A percentile compares a stretch with the other conserved stretches of the same genome.
These are phyloP conservation scores for Verticillium alfalfae DNA, from an alignment of 2,329 filamentous ascomycete genomes.

Conservation along the genomic window DNA sequence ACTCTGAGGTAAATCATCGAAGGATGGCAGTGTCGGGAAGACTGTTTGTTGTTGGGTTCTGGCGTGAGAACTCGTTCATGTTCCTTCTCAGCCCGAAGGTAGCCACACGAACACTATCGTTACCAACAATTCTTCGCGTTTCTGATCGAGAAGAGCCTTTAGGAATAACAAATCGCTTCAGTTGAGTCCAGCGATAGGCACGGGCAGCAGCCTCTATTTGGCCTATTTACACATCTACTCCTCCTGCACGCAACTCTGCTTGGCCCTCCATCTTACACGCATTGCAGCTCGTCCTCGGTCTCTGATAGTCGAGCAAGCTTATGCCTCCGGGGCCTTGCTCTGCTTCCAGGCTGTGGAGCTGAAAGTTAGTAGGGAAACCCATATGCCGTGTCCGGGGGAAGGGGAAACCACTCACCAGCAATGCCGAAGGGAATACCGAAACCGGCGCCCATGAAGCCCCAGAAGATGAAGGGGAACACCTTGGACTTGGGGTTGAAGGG, in stretches of 20 bases:
- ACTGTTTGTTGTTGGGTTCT: too few relatives aligned
- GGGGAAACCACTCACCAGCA: slow-evolving; percentile 43
- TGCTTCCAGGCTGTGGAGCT: slow-evolving; percentile 39
- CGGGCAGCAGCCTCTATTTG: slow-evolving; percentile 1
- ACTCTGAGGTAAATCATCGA: too few relatives aligned
- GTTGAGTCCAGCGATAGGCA: neutral
- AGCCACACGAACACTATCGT: too few relatives aligned
- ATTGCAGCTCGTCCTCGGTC: neutral
- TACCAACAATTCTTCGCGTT: too few relatives aligned
- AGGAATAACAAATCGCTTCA: slow-evolving; percentile 1
- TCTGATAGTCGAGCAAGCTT: slow-evolving; percentile 12
- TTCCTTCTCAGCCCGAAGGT: too few relatives aligned
- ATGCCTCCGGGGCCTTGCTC: slow-evolving; percentile 30
- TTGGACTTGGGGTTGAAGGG: slow-evolving; percentile 94
- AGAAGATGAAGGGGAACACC: slow-evolving; percentile 80
- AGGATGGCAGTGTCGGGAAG: too few relatives aligned
- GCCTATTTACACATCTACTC: neutral
- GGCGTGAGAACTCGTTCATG: too few relatives aligned
- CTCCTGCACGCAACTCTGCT: neutral
- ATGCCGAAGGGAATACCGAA: slow-evolving; percentile 61
- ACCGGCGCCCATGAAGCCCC: slow-evolving; percentile 57
- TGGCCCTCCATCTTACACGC: neutral
- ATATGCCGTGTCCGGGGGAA: neutral
- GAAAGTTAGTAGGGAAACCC: neutral
- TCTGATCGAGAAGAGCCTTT: neutral